These are phyloP conservation scores for Scedosporium minutisporum DNA, from an alignment of 2,329 filamentous ascomycete species.

Conservation along the genomic window DNA sequence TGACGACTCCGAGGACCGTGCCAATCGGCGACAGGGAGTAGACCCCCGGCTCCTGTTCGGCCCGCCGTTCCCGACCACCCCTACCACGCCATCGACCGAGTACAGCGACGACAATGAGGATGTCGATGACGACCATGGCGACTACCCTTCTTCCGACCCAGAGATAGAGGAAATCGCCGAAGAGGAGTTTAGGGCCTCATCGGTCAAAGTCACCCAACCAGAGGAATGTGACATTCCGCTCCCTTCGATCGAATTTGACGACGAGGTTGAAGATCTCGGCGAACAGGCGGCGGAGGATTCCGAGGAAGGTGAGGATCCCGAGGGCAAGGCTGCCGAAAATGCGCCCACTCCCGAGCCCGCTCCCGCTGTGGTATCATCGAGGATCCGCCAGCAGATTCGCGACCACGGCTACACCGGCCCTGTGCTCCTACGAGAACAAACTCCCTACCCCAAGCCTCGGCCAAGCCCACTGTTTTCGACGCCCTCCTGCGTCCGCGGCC, in stretches of 20 bases:
- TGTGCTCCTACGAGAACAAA: not conserved
- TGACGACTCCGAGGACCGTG: no score
- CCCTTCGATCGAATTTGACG: not conserved
- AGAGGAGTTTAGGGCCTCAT: not conserved
- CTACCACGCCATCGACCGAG: no score
- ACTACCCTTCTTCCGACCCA: no score
- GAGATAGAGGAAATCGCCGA: no score
- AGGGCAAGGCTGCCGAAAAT: not conserved
- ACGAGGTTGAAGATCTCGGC: not conserved
- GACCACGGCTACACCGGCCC: not conserved
- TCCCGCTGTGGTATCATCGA: not conserved
- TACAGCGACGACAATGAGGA: no score
- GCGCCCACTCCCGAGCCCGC: not conserved
- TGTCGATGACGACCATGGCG: no score
- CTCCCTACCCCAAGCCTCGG: not conserved
- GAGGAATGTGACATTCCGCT: not conserved
- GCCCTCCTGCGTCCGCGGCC: not conserved
- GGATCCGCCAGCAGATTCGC: not conserved
- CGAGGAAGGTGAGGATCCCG: not conserved
- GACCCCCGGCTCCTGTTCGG: no score
- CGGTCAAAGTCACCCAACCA: not conserved
- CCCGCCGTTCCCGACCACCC: no score
- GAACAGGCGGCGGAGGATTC: not conserved
- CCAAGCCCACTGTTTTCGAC: not conserved
- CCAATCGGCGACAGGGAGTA: no score